Evolutionary conservation across 441 rosid species (phyloP).

Genomic region (Aquilaria agallochum): DNA sequence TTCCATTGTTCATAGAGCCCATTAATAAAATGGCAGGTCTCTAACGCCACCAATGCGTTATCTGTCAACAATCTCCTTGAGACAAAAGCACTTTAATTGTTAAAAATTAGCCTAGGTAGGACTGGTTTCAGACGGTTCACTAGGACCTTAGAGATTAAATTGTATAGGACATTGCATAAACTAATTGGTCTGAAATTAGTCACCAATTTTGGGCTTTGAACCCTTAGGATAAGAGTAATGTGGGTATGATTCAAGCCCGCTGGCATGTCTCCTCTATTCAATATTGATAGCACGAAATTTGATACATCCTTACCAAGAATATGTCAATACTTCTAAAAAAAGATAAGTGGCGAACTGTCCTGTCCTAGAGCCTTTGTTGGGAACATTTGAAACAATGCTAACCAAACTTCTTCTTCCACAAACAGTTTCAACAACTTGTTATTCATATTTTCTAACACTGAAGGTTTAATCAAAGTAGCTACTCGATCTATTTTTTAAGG

Average conservation of each 20-base stretch:
- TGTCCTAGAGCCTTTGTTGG: too few species aligned
- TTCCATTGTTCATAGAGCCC: neutral
- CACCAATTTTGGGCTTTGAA: neutral
- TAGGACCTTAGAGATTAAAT: neutral
- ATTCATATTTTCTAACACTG: too few species aligned
- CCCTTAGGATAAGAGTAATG: neutral
- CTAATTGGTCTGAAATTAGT: neutral
- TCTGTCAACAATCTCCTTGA: neutral
- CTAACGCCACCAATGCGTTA: neutral
- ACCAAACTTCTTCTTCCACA: too few species aligned
- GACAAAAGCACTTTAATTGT: neutral
- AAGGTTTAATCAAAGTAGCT: neutral
- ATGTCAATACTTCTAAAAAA: too few species aligned
- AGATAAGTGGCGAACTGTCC: too few species aligned
- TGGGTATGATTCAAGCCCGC: neutral
- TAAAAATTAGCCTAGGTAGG: neutral
- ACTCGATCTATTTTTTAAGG: neutral
- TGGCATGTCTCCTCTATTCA: too few species aligned
- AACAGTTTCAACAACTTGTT: too few species aligned
- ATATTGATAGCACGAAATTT: too few species aligned
- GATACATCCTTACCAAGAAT: too few species aligned
- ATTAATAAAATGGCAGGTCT: neutral
- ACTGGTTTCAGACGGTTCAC: neutral
- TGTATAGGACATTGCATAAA: neutral
- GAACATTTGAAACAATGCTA: too few species aligned